These are phyloP conservation scores for Huntiella abstrusa DNA, from an alignment of 2,329 filamentous ascomycete species.

Conservation along the genomic window DNA sequence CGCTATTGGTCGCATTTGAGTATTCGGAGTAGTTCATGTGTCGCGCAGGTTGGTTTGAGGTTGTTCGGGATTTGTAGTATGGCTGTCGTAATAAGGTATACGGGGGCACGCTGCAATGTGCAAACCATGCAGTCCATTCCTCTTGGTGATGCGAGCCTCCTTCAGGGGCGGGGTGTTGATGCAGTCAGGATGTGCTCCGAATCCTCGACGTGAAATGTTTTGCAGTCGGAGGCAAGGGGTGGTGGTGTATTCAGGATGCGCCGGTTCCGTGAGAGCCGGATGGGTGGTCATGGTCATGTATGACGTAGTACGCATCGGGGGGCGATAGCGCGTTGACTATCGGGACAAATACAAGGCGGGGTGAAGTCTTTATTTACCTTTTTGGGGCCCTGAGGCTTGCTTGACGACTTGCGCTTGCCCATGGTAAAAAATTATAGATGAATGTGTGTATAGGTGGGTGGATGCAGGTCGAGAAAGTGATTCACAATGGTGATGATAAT, in stretches of 20 bases:
- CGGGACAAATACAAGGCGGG: background rate
- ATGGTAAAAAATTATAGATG: conserved; percentile 19
- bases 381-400: conserved; percentile 64
- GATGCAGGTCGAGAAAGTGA: too few species aligned
- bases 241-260: too few species aligned
- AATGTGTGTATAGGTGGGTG: background rate
- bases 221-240: background rate
- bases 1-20: too few species aligned
- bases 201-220: background rate
- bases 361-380: conserved; percentile 36
- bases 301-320: background rate
- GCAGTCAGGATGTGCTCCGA: background rate
- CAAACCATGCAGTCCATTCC: too few species aligned
- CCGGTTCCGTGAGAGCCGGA: too few species aligned
- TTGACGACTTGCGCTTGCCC: conserved; percentile 87
- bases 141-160: too few species aligned
- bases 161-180: background rate
- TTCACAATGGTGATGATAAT: background rate
- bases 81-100: too few species aligned
- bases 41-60: too few species aligned
- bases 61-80: too few species aligned
- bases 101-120: too few species aligned
- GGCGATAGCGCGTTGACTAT: background rate
- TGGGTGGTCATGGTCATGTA: background rate
- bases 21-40: too few species aligned